Evolutionary conservation across 2,329 filamentous ascomycete species (phyloP), one percentile per base, ranked within the genome.

Genomic region (Pseudogymnoascus sp.): DNA sequence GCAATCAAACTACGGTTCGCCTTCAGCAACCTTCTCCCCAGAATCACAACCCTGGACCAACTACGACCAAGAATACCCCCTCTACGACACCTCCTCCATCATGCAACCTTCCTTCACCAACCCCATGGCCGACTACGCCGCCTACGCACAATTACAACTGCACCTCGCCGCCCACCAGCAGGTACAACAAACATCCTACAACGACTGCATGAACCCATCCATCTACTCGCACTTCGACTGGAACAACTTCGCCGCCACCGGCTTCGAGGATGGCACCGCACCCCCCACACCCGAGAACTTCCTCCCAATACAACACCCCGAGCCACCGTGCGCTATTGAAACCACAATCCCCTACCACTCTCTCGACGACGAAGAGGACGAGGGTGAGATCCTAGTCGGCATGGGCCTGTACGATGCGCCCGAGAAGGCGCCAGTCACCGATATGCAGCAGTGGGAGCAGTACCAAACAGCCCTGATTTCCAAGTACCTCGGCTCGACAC

Each of bases 341-440:
- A 82, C 83, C 64, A 72, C 75, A 5, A 78, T 81, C 60, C 74
- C 78, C 10, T 83, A 80, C 65, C 76, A 81, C 63, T 68, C 80
- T 5, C 74, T 84, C 23, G 80, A 82, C 34, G 80, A 84, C 40
- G 78, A 83, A 59, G 84, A 85, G 28, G 73, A 80, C 25, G 78
- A 82, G 12, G 88, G 85, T 38, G 89, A 92, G 70, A 88, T 91
- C 65, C 80, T 93, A 1, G 82, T 92, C n/a, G 90, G 90, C 18
- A 88, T 95, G 83, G 90, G 90, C 0, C 82, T 95, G 0, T 95
- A 95, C 73, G 90, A 91, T 70, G 78, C 84, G 4, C 89, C 89
- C 0, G 87, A 87, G 63, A 82, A 84, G 70, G 69, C 74, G 44
- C 75, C 79, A 6, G 61, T 66, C 12, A 61, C 66, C 8, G 81